Conservation (phyloP, 2,329 filamentous ascomycete genomes). For the Beauveria sp. region DNA sequence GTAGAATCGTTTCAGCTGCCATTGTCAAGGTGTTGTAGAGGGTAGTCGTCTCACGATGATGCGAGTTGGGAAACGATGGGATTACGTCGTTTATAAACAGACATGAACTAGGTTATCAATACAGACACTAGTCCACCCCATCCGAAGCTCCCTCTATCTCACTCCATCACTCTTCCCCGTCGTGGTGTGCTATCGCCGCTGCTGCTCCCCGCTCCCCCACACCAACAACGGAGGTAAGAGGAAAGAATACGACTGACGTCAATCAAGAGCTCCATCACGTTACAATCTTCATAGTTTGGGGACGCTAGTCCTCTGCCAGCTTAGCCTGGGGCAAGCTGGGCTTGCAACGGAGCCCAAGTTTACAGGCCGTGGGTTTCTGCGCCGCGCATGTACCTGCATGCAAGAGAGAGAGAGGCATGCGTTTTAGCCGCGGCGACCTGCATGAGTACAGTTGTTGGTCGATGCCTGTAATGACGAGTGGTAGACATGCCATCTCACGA, state of each 20-base stretch:
- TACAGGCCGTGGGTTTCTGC: too few relatives aligned
- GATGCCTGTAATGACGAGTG: too few relatives aligned
- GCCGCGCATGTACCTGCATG: too few relatives aligned
- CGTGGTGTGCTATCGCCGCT: constrained; percentile 2
- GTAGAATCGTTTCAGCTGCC: constrained; percentile 3
- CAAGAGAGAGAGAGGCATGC: too few relatives aligned
- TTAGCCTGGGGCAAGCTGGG: too few relatives aligned
- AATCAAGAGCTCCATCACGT: constrained; percentile 1
- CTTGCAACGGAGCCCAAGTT: neutral
- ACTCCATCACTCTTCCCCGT: neutral
- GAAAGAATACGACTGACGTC: neutral
- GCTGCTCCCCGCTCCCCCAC: neutral
- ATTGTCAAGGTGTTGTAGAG: neutral
- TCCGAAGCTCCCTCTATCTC: neutral
- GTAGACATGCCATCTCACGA: too few relatives aligned
- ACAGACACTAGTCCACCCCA: neutral
- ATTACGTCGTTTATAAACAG: neutral
- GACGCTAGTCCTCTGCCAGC: neutral
- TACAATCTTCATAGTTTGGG: neutral
- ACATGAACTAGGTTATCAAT: neutral
- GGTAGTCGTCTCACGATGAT: neutral
- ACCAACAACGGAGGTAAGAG: neutral
- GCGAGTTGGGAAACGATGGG: neutral
- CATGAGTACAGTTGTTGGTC: too few relatives aligned
- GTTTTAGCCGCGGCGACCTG: too few relatives aligned